These are phyloP conservation scores for Neurospora sp. DNA, from an alignment of 495 filamentous ascomycete genomes.

Conservation along the genomic window DNA sequence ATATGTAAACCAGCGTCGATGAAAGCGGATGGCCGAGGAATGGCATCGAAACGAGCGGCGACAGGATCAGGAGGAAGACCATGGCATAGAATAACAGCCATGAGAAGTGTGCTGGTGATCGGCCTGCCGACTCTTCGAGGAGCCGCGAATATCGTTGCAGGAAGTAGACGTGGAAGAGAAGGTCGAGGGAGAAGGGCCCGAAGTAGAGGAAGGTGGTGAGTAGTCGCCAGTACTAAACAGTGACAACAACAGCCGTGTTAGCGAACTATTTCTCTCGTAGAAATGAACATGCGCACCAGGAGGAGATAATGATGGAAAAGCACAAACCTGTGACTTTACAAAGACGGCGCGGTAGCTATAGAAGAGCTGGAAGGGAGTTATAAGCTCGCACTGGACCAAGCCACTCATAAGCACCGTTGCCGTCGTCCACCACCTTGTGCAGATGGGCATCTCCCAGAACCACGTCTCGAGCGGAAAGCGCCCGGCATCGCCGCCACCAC, in stretches of 20 bases:
- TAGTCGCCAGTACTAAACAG: conserved; percentile 80
- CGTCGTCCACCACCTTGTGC: conserved; percentile 92
- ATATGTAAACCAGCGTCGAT: conserved; percentile 93
- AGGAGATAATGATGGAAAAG: neutral
- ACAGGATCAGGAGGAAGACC: conserved; percentile 63
- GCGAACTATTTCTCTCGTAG: neutral
- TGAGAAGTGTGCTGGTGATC: conserved; percentile 83
- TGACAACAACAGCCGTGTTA: neutral
- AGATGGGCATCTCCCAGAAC: conserved; percentile 97
- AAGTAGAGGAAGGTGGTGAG: conserved; percentile 95
- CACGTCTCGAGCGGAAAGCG: conserved; percentile 87
- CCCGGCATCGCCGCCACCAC: conserved; percentile 40
- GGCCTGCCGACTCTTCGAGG: conserved; percentile 85
- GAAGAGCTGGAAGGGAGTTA: conserved; percentile 89
- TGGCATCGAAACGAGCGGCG: conserved; percentile 75
- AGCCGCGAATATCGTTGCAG: conserved; percentile 92
- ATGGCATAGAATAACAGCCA: conserved; percentile 87
- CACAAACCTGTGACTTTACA: conserved; percentile 66
- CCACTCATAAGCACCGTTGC: conserved; percentile 83
- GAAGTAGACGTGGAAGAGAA: conserved; percentile 98
- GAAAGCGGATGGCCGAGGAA: conserved; percentile 88
- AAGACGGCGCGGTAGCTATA: conserved; percentile 93
- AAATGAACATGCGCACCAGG: neutral
- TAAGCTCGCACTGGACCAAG: conserved; percentile 82
- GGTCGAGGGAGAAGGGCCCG: conserved; percentile 84